These are phyloP conservation scores for Anthoceros angustus DNA, from an alignment of 225 moss, liverwort and hornwort species.

Conservation along the genomic window DNA sequence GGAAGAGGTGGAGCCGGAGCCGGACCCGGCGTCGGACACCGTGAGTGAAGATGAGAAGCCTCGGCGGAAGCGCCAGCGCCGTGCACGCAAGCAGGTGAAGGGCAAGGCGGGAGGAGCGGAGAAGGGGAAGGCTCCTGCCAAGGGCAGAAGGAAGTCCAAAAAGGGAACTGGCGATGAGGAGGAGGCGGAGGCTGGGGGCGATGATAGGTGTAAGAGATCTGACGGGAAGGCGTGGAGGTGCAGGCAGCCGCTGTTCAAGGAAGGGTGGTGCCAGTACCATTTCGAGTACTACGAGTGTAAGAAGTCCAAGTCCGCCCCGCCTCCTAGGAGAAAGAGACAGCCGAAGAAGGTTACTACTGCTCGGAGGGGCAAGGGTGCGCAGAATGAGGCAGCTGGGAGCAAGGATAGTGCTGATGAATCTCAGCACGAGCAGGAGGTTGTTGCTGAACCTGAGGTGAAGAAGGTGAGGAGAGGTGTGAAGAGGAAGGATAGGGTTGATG, in stretches of 20 bases:
- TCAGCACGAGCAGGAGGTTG: background rate
- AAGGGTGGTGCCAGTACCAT: conserved; percentile 1
- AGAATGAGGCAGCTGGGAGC: too few species aligned
- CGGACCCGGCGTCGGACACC: background rate
- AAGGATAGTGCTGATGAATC: background rate
- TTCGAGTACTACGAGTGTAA: background rate
- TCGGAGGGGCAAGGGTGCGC: background rate
- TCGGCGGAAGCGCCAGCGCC: background rate
- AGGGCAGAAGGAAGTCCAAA: background rate
- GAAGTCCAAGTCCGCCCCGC: background rate
- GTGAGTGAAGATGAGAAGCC: background rate
- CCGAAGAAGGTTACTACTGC: background rate
- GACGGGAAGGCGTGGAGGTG: background rate
- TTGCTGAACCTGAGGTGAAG: background rate
- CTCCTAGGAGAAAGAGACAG: background rate
- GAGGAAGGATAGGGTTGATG: background rate
- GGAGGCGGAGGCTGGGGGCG: background rate
- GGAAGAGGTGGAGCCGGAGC: background rate
- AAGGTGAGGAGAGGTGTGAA: background rate
- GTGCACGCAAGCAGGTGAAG: background rate
- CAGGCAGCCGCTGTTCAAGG: background rate
- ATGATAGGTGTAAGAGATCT: background rate
- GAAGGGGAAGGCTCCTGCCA: background rate
- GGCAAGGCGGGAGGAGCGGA: background rate
- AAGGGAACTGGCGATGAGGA: background rate